Conservation (phyloP, 2,329 filamentous ascomycete genomes). For the Grosmannia huntii region DNA sequence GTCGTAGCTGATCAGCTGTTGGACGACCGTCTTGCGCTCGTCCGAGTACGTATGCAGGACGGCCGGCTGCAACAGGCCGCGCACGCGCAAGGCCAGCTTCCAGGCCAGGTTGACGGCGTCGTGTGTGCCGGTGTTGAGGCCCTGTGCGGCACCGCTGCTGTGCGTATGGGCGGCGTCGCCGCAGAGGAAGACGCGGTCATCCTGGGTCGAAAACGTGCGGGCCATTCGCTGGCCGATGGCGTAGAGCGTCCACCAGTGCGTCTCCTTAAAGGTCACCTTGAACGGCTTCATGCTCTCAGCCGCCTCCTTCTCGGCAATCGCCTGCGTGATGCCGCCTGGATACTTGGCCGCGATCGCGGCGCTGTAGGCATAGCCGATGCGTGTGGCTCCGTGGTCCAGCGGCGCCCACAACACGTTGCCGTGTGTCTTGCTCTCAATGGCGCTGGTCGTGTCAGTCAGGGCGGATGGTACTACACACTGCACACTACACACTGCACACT, state of each 20-base stretch:
- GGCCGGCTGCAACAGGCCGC: slow-evolving; percentile 5
- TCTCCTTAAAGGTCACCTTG: slow-evolving; percentile 24
- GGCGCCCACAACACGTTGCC: slow-evolving; percentile 43
- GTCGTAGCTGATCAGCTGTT: slow-evolving; percentile 27
- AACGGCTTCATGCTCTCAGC: slow-evolving; percentile 28
- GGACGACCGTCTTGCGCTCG: slow-evolving; percentile 24
- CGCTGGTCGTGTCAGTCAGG: slow-evolving; percentile 13
- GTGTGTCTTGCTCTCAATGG: slow-evolving; percentile 34
- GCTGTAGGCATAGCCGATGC: slow-evolving; percentile 40
- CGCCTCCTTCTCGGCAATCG: slow-evolving; percentile 41
- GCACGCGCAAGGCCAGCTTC: slow-evolving; percentile 25
- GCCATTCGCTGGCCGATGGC: slow-evolving; percentile 44
- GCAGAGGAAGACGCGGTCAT: slow-evolving; percentile 32
- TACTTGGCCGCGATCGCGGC: slow-evolving; percentile 25
- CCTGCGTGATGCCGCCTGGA: slow-evolving; percentile 23
- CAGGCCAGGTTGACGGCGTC: slow-evolving; percentile 39
- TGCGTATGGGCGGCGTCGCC: slow-evolving; percentile 42
- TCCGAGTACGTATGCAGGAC: slow-evolving; percentile 26
- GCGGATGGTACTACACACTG: background rate
- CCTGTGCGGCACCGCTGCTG: slow-evolving; percentile 50
- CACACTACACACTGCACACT: too few relatives aligned
- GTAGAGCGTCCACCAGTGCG: slow-evolving; percentile 43
- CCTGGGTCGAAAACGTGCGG: slow-evolving; percentile 40
- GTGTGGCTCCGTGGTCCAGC: slow-evolving; percentile 37
- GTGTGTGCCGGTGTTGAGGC: slow-evolving; percentile 43